Evolutionary conservation across 306 rosid genomes (phyloP).

Genomic region (Pyrus communis): DNA sequence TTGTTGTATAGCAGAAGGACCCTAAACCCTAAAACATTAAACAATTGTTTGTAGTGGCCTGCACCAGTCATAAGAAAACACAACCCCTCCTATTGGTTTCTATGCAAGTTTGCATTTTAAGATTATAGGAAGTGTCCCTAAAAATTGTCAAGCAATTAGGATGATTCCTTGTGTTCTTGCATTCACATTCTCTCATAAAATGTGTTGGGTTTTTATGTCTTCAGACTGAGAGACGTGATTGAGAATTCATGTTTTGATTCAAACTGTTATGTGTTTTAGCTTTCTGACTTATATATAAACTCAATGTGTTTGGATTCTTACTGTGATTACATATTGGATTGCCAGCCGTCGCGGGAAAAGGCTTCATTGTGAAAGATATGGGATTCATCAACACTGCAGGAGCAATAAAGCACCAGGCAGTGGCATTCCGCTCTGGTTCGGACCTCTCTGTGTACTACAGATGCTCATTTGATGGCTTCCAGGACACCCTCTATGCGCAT

Average conservation of each 20-base stretch:
- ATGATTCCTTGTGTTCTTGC: background rate
- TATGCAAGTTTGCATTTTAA: background rate
- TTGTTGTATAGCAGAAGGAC: too few species aligned
- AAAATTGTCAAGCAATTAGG: background rate
- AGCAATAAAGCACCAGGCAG: constrained; percentile 79
- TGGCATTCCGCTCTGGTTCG: constrained; percentile 76
- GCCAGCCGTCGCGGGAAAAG: constrained; percentile 73
- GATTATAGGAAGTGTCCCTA: background rate
- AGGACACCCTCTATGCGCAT: constrained; percentile 82
- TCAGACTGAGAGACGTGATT: background rate
- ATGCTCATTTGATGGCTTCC: constrained; percentile 71
- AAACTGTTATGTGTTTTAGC: background rate
- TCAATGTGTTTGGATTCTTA: background rate
- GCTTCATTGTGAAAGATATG: constrained; percentile 77
- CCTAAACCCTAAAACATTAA: background rate
- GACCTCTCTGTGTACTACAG: constrained; percentile 57
- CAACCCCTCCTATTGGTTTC: background rate
- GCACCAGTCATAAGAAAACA: background rate
- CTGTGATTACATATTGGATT: background rate
- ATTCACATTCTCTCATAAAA: background rate
- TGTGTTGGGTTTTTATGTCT: background rate
- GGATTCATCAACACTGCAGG: constrained; percentile 75
- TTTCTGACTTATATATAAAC: background rate
- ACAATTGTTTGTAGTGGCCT: background rate
- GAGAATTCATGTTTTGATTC: background rate